phyloP scores from a whole-genome alignment of 1,139 yeast species.

The Blastobotrys capitulatus region DNA sequence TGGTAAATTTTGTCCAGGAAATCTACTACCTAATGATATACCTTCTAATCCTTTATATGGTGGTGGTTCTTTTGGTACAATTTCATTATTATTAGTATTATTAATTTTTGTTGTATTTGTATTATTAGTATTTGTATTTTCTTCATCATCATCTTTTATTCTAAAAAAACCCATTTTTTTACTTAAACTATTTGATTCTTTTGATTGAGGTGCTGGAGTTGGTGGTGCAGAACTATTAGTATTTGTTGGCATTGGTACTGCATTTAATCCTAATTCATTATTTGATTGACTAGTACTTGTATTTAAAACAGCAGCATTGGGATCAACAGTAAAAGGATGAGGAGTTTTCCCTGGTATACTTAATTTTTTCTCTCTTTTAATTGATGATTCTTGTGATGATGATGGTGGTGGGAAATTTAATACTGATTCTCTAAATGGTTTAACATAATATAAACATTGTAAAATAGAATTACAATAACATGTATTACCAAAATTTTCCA shows the following conservation, averaged over 20 bases:
- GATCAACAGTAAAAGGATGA: conserved; percentile 35
- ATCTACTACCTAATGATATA: conserved; percentile 29
- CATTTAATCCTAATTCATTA: conserved; percentile 14
- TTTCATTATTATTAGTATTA: background rate
- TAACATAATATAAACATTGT: conserved; percentile 78
- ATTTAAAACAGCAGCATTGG: conserved; percentile 22
- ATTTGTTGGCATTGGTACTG: conserved; percentile 6
- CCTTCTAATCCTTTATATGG: conserved; percentile 29
- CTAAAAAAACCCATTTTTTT: conserved; percentile 14
- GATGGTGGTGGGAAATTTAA: conserved; percentile 40
- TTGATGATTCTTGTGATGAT: background rate
- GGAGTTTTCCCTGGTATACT: conserved; percentile 31
- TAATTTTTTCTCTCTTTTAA: conserved; percentile 19
- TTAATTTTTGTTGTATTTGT: no score
- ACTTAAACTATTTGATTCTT: conserved; percentile 2
- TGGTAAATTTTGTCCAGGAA: conserved; percentile 38
- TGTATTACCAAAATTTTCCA: conserved; percentile 91
- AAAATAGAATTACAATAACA: conserved; percentile 92
- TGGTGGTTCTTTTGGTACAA: conserved; percentile 12
- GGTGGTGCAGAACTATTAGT: conserved; percentile 1
- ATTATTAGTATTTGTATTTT: background rate
- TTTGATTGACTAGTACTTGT: conserved; percentile 13
- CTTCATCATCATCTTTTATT: conserved; percentile 1
- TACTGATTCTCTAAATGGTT: conserved; percentile 58
- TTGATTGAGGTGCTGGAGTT: background rate